A percentile compares a stretch with the other conserved stretches of the same genome.
phyloP scores from a whole-genome alignment of 805 yeast species.

The Zygotorulaspora florentina region DNA sequence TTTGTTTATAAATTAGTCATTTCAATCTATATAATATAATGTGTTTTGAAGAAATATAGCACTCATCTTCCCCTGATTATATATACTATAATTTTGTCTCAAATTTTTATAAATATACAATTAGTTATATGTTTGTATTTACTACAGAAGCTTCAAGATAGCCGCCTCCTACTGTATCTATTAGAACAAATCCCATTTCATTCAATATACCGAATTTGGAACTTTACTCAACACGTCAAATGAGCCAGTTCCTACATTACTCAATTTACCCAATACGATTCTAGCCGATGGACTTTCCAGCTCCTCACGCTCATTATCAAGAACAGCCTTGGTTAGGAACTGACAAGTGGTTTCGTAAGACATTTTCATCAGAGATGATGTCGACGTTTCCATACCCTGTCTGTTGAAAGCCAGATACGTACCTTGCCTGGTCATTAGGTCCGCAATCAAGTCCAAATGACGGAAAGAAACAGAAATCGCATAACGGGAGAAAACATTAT shows the following conservation, averaged over 20 bases:
- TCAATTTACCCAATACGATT: conserved; percentile 85
- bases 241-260: conserved; percentile 92
- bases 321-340: conserved; percentile 92
- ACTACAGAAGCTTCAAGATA: no score
- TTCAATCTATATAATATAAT: neutral
- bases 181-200: neutral
- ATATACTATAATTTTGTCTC: no score
- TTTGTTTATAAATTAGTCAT: conserved; percentile 1
- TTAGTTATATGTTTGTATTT: neutral
- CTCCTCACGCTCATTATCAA: conserved; percentile 85
- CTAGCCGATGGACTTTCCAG: conserved; percentile 90
- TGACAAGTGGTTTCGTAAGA: conserved; percentile 98
- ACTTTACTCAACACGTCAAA: conserved; percentile 65
- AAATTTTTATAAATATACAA: neutral
- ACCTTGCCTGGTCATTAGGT: conserved; percentile 99
- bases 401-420: conserved; percentile 93
- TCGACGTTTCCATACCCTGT: conserved; percentile 94
- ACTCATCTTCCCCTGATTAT: no score
- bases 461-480: conserved; percentile 90
- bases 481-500: conserved; percentile 91
- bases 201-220: conserved; percentile 20
- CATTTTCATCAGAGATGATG: conserved; percentile 98
- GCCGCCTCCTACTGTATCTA: no score
- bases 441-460: conserved; percentile 95
- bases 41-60: neutral